phyloP scores from a whole-genome alignment of 139 green algal genomes.

The Closterium sp. region DNA sequence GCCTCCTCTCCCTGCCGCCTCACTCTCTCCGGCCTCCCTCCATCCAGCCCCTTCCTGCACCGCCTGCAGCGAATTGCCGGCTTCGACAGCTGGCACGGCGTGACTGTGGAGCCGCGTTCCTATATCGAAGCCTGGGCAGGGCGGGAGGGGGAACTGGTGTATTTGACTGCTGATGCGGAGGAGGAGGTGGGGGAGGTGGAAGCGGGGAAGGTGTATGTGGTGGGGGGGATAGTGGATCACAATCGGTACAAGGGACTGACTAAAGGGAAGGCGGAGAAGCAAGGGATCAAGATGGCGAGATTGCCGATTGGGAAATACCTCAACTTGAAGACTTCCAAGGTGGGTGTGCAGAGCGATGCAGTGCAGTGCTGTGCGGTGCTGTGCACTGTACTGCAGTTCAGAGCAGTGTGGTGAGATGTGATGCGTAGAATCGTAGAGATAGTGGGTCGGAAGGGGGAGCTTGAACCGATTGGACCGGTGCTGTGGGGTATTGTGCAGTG shows the following conservation, averaged over 20 bases:
- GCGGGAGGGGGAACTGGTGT: slow-evolving; percentile 55
- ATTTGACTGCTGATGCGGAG: slow-evolving; percentile 68
- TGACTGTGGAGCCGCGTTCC: background rate
- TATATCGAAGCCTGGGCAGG: background rate
- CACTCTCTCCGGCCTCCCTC: background rate
- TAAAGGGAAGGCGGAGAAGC: slow-evolving; percentile 27
- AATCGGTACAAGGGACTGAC: slow-evolving; percentile 44
- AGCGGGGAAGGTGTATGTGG: slow-evolving; percentile 63
- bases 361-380: background rate
- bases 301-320: slow-evolving; percentile 40
- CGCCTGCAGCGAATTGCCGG: background rate
- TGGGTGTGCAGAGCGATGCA: background rate
- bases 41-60: background rate
- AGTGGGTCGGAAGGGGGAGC: slow-evolving; percentile 61
- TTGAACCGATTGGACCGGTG: too few species aligned
- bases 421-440: slow-evolving; percentile 74
- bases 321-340: slow-evolving; percentile 33
- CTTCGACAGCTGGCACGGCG: background rate
- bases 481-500: background rate
- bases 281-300: slow-evolving; percentile 42
- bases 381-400: slow-evolving; percentile 9
- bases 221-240: slow-evolving; percentile 75
- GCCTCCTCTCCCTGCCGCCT: background rate
- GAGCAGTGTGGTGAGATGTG: slow-evolving; percentile 54
- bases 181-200: slow-evolving; percentile 59